Percentiles rank a stretch among this genome's conserved stretches.
Conservation (phyloP, 1,284 basidiomycete genomes). For the Ceratobasidium sp. region DNA sequence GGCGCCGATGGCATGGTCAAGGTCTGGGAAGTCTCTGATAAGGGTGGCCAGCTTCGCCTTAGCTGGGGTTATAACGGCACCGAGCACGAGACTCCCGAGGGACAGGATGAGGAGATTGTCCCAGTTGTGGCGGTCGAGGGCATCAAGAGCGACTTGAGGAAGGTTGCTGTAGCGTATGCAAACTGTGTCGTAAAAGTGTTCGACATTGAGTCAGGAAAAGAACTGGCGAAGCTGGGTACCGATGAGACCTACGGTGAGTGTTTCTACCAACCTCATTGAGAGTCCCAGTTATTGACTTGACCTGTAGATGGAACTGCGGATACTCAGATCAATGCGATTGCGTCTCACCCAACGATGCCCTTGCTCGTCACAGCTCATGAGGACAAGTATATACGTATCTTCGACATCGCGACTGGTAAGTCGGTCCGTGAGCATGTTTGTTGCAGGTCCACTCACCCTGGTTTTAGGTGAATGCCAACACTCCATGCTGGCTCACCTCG, state of each 20-base stretch:
- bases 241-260: constrained; percentile 76
- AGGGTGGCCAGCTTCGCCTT: constrained; percentile 64
- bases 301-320: constrained; percentile 70
- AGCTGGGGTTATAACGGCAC: constrained; percentile 84
- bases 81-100: constrained; percentile 57
- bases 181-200: constrained; percentile 92
- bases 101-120: constrained; percentile 58
- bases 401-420: constrained; percentile 83
- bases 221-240: constrained; percentile 73
- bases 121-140: constrained; percentile 65
- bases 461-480: constrained; percentile 80
- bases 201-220: constrained; percentile 86
- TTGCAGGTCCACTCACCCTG: constrained; percentile 4
- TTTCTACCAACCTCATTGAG: constrained; percentile 30
- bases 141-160: constrained; percentile 79
- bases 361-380: constrained; percentile 91
- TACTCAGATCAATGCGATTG: constrained; percentile 89
- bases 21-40: constrained; percentile 85
- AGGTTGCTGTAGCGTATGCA: constrained; percentile 89
- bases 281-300: constrained; percentile 7
- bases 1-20: constrained; percentile 93
- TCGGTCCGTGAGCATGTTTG: constrained; percentile 36
- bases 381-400: constrained; percentile 92
- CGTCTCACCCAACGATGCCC: constrained; percentile 91
- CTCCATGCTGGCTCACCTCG: constrained; percentile 90